Evolutionary conservation across 2,329 filamentous ascomycete species (phyloP).

Genomic region (Xylaria sp.): DNA sequence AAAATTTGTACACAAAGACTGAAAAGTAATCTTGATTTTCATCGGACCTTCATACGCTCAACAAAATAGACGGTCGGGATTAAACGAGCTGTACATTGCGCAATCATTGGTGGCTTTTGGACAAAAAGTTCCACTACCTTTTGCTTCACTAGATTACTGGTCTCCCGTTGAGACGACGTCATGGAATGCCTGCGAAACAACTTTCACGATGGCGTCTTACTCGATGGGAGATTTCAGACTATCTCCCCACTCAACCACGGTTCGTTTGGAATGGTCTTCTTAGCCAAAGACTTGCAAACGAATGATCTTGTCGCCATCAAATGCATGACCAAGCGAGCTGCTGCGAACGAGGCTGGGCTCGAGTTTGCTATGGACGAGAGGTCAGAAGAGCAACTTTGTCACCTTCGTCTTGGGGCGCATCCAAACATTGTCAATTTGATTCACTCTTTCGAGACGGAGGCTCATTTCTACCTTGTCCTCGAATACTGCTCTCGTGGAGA

Average conservation of each 20-base stretch:
- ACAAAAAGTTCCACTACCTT: slow-evolving; percentile 37
- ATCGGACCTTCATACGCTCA: slow-evolving; percentile 41
- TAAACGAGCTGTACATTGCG: slow-evolving; percentile 44
- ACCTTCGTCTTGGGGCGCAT: slow-evolving; percentile 81
- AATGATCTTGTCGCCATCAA: slow-evolving; percentile 91
- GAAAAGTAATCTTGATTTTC: slow-evolving; percentile 43
- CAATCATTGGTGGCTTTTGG: slow-evolving; percentile 44
- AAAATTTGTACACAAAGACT: slow-evolving; percentile 46
- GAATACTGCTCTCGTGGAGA: slow-evolving; percentile 97
- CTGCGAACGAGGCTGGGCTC: slow-evolving; percentile 67
- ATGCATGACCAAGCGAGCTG: slow-evolving; percentile 86
- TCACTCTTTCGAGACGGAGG: slow-evolving; percentile 89
- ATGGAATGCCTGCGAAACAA: slow-evolving; percentile 91
- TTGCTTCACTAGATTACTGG: slow-evolving; percentile 50
- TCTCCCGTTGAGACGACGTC: slow-evolving; percentile 50
- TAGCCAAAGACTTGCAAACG: slow-evolving; percentile 82
- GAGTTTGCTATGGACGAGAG: slow-evolving; percentile 82
- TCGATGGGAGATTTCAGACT: slow-evolving; percentile 90
- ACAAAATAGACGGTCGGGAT: slow-evolving; percentile 46
- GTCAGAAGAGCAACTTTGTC: slow-evolving; percentile 82
- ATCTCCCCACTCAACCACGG: slow-evolving; percentile 97
- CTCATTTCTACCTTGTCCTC: slow-evolving; percentile 90
- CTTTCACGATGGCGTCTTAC: slow-evolving; percentile 81
- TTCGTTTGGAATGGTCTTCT: slow-evolving; percentile 98
- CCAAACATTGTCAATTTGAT: slow-evolving; percentile 94